Conservation (phyloP, 495 filamentous ascomycete genomes). For the Wilcoxina mikolae region DNA sequence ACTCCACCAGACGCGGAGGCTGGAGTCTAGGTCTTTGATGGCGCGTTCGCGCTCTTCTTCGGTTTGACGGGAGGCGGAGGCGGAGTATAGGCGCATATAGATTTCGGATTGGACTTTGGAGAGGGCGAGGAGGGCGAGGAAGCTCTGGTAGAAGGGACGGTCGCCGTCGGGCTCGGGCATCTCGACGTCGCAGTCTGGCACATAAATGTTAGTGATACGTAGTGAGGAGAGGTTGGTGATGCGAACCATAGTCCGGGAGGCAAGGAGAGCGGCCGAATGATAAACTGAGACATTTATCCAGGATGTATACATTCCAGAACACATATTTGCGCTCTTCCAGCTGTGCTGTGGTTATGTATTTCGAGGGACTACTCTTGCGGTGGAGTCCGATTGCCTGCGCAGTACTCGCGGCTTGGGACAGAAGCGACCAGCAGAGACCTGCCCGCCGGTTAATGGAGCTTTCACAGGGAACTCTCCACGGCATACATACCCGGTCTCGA, state of each 20-base stretch:
- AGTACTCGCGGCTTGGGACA: conserved; percentile 24
- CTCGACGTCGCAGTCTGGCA: conserved; percentile 24
- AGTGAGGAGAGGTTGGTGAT: too few relatives aligned
- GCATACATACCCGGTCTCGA: conserved; percentile 15
- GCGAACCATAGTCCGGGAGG: conserved; percentile 26
- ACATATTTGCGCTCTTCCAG: conserved; percentile 27
- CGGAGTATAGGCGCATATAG: conserved; percentile 24
- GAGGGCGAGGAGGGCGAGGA: conserved; percentile 18
- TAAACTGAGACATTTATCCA: conserved; percentile 25
- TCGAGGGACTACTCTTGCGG: conserved; percentile 13
- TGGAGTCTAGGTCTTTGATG: conserved; percentile 16
- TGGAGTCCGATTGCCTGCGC: conserved; percentile 30
- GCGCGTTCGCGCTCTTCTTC: conserved; percentile 15
- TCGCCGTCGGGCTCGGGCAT: conserved; percentile 19
- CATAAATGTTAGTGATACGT: too few relatives aligned
- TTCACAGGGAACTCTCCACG: background rate
- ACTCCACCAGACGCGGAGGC: conserved; percentile 22
- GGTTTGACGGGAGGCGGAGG: conserved; percentile 12
- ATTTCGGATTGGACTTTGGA: conserved; percentile 25
- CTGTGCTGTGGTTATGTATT: conserved; percentile 15
- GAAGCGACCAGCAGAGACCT: conserved; percentile 23
- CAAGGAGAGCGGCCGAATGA: conserved; percentile 24
- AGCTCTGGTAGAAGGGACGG: conserved; percentile 15
- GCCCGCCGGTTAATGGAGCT: background rate
- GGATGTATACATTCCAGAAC: conserved; percentile 30